phyloP scores from a whole-genome alignment of 305 asterid genomes.

The Fraxinus sp. region DNA sequence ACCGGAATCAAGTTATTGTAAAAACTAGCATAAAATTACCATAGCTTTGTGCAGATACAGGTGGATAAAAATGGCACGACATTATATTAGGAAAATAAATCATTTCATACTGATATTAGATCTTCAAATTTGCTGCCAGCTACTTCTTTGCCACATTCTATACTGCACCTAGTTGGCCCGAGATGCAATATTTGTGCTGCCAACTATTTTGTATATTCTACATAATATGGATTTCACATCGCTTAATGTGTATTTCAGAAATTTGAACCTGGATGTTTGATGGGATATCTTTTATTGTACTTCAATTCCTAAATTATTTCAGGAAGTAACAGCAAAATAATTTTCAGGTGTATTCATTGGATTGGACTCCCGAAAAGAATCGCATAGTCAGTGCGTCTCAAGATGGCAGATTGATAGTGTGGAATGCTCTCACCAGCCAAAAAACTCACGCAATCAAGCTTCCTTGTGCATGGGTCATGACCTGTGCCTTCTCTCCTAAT shows the following conservation, averaged over 20 bases:
- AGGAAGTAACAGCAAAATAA: conserved; percentile 16
- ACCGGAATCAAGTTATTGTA: background rate
- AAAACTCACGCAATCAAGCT: conserved; percentile 90
- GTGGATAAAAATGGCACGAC: background rate
- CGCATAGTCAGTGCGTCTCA: conserved; percentile 98
- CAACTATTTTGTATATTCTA: background rate
- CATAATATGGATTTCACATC: background rate
- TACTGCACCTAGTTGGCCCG: background rate
- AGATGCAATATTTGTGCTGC: background rate
- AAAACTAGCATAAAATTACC: background rate
- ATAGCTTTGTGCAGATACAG: background rate
- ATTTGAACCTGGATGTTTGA: background rate
- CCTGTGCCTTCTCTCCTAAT: conserved; percentile 93
- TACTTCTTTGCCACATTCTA: conserved; percentile 1
- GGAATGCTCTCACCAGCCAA: conserved; percentile 99
- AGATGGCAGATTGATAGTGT: conserved; percentile 95
- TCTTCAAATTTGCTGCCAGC: conserved; percentile 3
- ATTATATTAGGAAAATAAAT: background rate
- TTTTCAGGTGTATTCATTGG: conserved; percentile 84
- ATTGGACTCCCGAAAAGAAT: conserved; percentile 95
- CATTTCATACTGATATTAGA: background rate
- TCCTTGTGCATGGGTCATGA: conserved; percentile 99
- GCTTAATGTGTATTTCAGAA: background rate
- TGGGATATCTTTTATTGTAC: background rate
- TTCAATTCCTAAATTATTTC: background rate